These are phyloP conservation scores for Sclerotinia subarctica DNA, from an alignment of 2,329 filamentous ascomycete genomes.

Conservation along the genomic window DNA sequence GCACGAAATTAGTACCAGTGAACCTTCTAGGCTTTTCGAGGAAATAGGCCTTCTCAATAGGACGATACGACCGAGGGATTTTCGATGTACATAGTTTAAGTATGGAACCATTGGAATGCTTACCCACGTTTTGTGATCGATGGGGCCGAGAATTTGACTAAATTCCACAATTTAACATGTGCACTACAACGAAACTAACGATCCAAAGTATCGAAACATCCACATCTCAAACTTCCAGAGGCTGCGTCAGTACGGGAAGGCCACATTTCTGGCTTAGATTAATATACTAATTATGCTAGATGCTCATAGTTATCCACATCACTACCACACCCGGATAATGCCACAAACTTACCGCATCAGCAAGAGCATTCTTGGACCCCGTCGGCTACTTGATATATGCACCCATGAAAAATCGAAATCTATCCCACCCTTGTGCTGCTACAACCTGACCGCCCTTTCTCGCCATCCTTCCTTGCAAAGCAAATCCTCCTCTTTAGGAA, in stretches of 20 bases:
- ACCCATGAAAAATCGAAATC: conserved; percentile 10
- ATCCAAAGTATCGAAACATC: not conserved
- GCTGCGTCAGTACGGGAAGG: conserved; percentile 7
- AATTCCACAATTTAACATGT: conserved; percentile 15
- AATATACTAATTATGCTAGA: conserved; percentile 3
- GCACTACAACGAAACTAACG: conserved; percentile 11
- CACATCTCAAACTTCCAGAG: conserved; percentile 10
- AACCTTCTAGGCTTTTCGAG: conserved; percentile 1
- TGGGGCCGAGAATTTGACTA: conserved; percentile 18
- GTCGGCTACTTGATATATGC: conserved; percentile 20
- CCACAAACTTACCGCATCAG: conserved; percentile 3
- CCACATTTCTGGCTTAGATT: conserved; percentile 19
- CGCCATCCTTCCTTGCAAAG: conserved; percentile 14
- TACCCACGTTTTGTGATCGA: conserved; percentile 11
- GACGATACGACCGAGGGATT: conserved; percentile 4
- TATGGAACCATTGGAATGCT: conserved; percentile 13
- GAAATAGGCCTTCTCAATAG: not conserved
- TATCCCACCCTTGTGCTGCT: conserved; percentile 19
- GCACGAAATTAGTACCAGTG: not conserved
- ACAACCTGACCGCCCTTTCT: conserved; percentile 18
- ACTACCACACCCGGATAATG: not conserved
- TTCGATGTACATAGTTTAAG: not conserved
- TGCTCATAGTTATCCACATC: not conserved
- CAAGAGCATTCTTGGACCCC: conserved; percentile 15
- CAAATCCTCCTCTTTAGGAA: conserved; percentile 18